A percentile compares a stretch with the other conserved stretches of the same genome.
These are phyloP conservation scores for Azolla pinnata DNA, from an alignment of 75 land plant genomes.

Conservation along the genomic window DNA sequence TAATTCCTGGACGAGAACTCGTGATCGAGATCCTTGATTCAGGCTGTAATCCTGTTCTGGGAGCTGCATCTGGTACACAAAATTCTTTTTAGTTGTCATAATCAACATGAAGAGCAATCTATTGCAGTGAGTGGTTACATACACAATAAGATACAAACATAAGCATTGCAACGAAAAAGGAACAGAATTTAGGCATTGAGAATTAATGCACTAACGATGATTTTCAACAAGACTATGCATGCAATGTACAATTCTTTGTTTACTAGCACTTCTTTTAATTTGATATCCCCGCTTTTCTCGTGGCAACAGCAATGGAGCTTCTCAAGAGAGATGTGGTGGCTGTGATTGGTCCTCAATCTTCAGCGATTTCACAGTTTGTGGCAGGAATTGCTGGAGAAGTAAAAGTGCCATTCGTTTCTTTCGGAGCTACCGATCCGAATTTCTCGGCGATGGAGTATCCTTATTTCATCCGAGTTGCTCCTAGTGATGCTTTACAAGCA, in stretches of 20 bases:
- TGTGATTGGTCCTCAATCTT: conserved; percentile 46
- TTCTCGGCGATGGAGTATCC: conserved; percentile 37
- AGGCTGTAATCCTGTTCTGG: conserved; percentile 11
- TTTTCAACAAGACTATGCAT: too few species aligned
- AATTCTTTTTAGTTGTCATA: too few species aligned
- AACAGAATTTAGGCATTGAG: too few species aligned
- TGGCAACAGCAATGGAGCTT: conserved; percentile 43
- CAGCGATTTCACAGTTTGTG: conserved; percentile 42
- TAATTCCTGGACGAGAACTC: conserved; percentile 17
- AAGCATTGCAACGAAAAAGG: too few species aligned
- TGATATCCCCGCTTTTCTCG: too few species aligned
- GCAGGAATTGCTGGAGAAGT: conserved; percentile 43
- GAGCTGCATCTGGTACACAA: conserved; percentile 16
- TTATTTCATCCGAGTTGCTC: conserved; percentile 39
- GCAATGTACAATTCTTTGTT: too few species aligned
- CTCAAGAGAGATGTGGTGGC: conserved; percentile 35
- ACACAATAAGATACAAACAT: too few species aligned
- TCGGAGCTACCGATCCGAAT: conserved; percentile 47
- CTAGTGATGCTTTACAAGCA: conserved; percentile 43
- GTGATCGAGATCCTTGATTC: conserved; percentile 8
- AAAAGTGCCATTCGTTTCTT: conserved; percentile 45
- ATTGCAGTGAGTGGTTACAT: too few species aligned
- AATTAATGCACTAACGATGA: too few species aligned
- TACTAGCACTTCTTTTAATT: too few species aligned
- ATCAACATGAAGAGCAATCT: too few species aligned